phyloP scores from a whole-genome alignment of 1,284 basidiomycete species.

The Apiotrichum gamsii region DNA sequence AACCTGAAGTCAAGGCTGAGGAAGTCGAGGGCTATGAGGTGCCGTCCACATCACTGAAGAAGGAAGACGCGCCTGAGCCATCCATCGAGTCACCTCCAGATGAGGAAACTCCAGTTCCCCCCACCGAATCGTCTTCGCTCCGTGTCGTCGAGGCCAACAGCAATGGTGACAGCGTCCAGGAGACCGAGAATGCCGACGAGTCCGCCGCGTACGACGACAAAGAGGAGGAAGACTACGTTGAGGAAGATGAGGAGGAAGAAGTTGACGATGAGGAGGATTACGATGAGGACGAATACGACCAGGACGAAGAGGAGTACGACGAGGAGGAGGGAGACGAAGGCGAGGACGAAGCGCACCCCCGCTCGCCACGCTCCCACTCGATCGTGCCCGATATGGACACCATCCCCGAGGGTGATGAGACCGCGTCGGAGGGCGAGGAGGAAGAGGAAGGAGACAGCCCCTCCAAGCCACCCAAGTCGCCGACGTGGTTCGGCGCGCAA shows the following conservation, averaged over 20 bases:
- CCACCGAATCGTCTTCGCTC: too few relatives aligned
- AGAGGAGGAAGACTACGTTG: conserved; percentile 18
- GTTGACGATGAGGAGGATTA: conserved; percentile 19
- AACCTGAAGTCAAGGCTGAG: background rate
- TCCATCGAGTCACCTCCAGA: background rate
- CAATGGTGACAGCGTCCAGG: too few relatives aligned
- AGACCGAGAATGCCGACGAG: background rate
- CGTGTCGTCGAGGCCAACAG: too few relatives aligned
- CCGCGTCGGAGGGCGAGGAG: conserved; percentile 13
- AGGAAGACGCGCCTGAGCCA: background rate
- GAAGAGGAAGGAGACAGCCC: conserved; percentile 2
- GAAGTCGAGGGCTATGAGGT: background rate
- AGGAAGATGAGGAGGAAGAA: conserved; percentile 21
- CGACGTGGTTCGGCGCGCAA: conserved; percentile 28
- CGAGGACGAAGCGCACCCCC: conserved; percentile 6
- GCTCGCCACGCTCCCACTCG: conserved; percentile 14
- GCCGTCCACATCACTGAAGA: background rate
- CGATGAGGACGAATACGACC: conserved; percentile 17
- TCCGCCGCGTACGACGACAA: background rate
- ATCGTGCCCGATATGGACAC: conserved; percentile 28
- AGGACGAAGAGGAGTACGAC: conserved; percentile 15
- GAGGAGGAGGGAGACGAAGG: conserved; percentile 20
- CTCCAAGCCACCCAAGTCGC: conserved; percentile 22
- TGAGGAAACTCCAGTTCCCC: too few relatives aligned
- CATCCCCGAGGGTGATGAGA: conserved; percentile 27